phyloP scores from a whole-genome alignment of 371 early-diverging fungal species.

The Spiromyces aspiralis region DNA sequence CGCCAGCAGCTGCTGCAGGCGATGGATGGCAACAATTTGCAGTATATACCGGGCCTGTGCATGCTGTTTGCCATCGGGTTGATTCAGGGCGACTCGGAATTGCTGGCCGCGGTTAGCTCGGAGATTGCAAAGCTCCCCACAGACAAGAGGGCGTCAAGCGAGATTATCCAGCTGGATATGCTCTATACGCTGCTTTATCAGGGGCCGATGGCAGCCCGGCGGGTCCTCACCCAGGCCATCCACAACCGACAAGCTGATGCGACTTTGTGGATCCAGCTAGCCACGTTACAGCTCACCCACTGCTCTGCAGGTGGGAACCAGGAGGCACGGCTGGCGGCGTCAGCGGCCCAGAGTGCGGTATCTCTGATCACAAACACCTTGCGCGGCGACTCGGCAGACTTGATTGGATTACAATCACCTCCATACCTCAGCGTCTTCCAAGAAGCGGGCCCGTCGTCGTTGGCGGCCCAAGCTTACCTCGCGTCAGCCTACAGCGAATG shows the following conservation, averaged over 20 bases:
- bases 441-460: background rate
- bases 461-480: background rate
- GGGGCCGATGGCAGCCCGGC: slow-evolving; percentile 16
- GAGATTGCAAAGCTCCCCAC: slow-evolving; percentile 48
- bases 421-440: background rate
- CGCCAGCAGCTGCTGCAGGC: slow-evolving; percentile 54
- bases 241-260: slow-evolving; percentile 17
- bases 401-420: background rate
- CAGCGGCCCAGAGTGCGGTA: background rate
- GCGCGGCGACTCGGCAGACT: too few species aligned
- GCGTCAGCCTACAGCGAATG: background rate
- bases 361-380: background rate
- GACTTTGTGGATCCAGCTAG: slow-evolving; percentile 1
- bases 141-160: slow-evolving; percentile 14
- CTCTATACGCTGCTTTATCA: slow-evolving; percentile 14
- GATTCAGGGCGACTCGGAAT: slow-evolving; percentile 45
- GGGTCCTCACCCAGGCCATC: slow-evolving; percentile 24
- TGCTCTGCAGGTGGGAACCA: too few species aligned
- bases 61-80: slow-evolving; percentile 65
- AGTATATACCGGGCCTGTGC: slow-evolving; percentile 49
- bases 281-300: background rate
- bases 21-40: slow-evolving; percentile 23
- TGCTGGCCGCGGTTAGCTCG: slow-evolving; percentile 55
- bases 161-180: slow-evolving; percentile 3
- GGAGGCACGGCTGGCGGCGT: background rate